Conservation (phyloP, 768 basidiomycete species). For the Mrakia gelida region DNA sequence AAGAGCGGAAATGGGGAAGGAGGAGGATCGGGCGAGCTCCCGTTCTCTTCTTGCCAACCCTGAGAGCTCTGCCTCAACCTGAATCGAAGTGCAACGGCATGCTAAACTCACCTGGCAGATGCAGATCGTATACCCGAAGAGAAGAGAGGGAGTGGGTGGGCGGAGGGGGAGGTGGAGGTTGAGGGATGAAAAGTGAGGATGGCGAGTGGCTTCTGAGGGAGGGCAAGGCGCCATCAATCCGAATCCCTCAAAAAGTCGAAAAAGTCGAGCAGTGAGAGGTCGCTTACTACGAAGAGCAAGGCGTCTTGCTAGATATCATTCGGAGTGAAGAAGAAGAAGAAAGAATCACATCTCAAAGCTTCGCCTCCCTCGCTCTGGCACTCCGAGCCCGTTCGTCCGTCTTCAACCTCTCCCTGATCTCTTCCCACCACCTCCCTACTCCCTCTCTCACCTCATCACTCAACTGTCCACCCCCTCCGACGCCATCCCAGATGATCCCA, state of each 20-base stretch:
- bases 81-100: no score
- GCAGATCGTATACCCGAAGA: background rate
- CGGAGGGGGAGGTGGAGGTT: background rate
- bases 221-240: no score
- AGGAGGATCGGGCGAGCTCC: background rate
- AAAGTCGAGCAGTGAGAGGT: no score
- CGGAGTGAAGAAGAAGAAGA: background rate
- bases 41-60: background rate
- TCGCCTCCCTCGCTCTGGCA: background rate
- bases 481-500: slow-evolving; percentile 8
- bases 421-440: slow-evolving; percentile 13
- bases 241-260: no score
- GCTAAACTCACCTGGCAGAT: background rate
- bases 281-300: background rate
- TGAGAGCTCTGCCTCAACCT: background rate
- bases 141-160: background rate
- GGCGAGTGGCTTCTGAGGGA: no score
- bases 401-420: slow-evolving; percentile 1
- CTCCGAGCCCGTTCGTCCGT: background rate
- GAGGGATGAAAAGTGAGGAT: background rate
- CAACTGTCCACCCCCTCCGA: slow-evolving; percentile 15
- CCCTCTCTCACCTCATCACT: slow-evolving; percentile 2
- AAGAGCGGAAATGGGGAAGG: background rate
- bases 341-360: background rate
- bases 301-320: no score